phyloP scores from a whole-genome alignment of 441 rosid genomes.

The Bocquillonia castaneifolia region DNA sequence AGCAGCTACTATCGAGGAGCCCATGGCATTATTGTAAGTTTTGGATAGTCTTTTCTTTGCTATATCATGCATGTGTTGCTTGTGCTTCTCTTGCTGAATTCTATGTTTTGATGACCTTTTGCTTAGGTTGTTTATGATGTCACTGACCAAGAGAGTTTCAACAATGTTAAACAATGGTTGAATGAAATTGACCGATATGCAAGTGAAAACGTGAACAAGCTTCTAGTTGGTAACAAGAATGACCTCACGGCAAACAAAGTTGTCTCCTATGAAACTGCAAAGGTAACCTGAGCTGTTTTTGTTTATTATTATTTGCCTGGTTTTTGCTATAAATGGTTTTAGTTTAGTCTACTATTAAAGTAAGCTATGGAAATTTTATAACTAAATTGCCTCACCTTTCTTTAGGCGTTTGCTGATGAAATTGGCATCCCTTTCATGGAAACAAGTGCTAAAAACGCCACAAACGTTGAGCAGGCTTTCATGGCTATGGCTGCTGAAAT shows the following conservation, averaged over 20 bases:
- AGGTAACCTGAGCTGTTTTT: constrained; percentile 33
- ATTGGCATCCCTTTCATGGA: constrained; percentile 79
- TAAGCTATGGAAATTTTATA: neutral
- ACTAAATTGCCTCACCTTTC: neutral
- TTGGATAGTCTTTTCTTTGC: neutral
- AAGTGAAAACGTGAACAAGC: constrained; percentile 79
- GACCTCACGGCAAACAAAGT: constrained; percentile 72
- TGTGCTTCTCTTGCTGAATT: neutral
- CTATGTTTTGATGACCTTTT: constrained; percentile 16
- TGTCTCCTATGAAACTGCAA: constrained; percentile 66
- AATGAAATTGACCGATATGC: constrained; percentile 83
- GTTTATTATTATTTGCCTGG: neutral
- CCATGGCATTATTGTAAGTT: constrained; percentile 57
- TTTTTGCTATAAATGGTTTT: neutral
- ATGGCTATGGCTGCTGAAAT: constrained; percentile 80
- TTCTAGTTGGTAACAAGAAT: constrained; percentile 73
- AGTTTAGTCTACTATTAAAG: neutral
- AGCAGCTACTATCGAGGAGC: constrained; percentile 79
- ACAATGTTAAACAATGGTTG: constrained; percentile 83
- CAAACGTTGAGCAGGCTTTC: constrained; percentile 75
- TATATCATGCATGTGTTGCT: neutral
- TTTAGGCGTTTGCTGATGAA: constrained; percentile 79
- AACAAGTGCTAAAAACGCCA: constrained; percentile 66
- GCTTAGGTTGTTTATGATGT: constrained; percentile 72
- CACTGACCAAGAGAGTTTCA: constrained; percentile 78